Evolutionary conservation across 192 early-diverging fungal genomes (phyloP).

Genomic region (Thamnidium elegans): DNA sequence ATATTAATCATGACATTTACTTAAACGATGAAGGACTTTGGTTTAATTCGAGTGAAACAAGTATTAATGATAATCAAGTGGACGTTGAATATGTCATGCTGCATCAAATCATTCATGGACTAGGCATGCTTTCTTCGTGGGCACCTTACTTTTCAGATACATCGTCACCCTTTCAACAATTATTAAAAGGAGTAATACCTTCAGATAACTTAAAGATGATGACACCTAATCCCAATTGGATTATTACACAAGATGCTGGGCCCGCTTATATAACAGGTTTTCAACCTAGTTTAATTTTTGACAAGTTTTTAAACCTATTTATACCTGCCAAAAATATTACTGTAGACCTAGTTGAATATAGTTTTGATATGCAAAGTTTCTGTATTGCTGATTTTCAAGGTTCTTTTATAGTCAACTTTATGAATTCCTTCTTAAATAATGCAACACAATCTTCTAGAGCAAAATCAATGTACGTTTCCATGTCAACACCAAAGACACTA

Average conservation of each 20-base stretch:
- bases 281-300: slow-evolving; percentile 38
- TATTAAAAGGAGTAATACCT: slow-evolving; percentile 18
- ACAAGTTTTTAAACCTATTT: slow-evolving; percentile 24
- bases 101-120: slow-evolving; percentile 33
- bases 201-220: slow-evolving; percentile 14
- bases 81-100: slow-evolving; percentile 31
- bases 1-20: slow-evolving; percentile 38
- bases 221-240: slow-evolving; percentile 25
- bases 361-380: slow-evolving; percentile 32
- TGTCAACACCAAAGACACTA: slow-evolving; percentile 1
- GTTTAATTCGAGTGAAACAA: background rate
- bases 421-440: slow-evolving; percentile 24
- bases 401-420: slow-evolving; percentile 33
- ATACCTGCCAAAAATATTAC: background rate
- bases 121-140: slow-evolving; percentile 35
- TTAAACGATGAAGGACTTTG: slow-evolving; percentile 16
- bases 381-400: slow-evolving; percentile 21
- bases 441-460: slow-evolving; percentile 23
- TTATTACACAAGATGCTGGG: slow-evolving; percentile 20
- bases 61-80: slow-evolving; percentile 25
- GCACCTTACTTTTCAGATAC: slow-evolving; percentile 25
- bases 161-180: slow-evolving; percentile 18
- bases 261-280: slow-evolving; percentile 33
- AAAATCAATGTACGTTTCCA: slow-evolving; percentile 14
- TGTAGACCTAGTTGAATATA: slow-evolving; percentile 13